Evolutionary conservation across 306 rosid species (phyloP).

Genomic region (Malus asiatica): DNA sequence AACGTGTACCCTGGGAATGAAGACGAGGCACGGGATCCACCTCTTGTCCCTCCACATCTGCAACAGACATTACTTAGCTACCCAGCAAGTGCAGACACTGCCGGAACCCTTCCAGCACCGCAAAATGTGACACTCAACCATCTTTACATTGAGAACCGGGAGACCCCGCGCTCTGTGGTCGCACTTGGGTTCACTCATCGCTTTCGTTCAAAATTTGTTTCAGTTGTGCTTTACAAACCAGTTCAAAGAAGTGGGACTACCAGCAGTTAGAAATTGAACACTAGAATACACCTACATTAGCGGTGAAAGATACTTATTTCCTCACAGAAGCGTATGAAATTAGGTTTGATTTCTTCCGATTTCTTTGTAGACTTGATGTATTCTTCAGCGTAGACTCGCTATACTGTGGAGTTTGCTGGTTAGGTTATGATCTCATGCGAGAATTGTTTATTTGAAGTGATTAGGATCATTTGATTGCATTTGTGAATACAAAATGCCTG

Average conservation of each 20-base stretch:
- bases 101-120: slow-evolving; percentile 60
- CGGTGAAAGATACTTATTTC: slow-evolving; percentile 6
- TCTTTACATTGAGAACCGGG: slow-evolving; percentile 83
- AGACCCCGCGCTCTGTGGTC: slow-evolving; percentile 71
- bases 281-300: slow-evolving; percentile 4
- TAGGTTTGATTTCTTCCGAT: slow-evolving; percentile 1
- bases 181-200: slow-evolving; percentile 94
- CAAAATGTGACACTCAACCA: slow-evolving; percentile 67
- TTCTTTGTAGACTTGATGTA: neutral
- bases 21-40: slow-evolving; percentile 90
- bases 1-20: slow-evolving; percentile 59
- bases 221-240: slow-evolving; percentile 93
- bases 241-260: slow-evolving; percentile 60
- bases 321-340: slow-evolving; percentile 1
- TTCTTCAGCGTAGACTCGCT: slow-evolving; percentile 1
- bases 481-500: slow-evolving; percentile 2
- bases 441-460: neutral
- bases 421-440: neutral
- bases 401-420: slow-evolving; percentile 1
- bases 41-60: slow-evolving; percentile 70
- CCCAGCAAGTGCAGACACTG: slow-evolving; percentile 43
- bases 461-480: neutral
- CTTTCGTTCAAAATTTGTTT: slow-evolving; percentile 73
- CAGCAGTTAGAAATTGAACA: slow-evolving; percentile 7
- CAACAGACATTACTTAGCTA: slow-evolving; percentile 52